Evolutionary conservation across 2,329 filamentous ascomycete species (phyloP), one percentile per base, ranked within the genome.

Genomic region (Endocalyx cinctus): DNA sequence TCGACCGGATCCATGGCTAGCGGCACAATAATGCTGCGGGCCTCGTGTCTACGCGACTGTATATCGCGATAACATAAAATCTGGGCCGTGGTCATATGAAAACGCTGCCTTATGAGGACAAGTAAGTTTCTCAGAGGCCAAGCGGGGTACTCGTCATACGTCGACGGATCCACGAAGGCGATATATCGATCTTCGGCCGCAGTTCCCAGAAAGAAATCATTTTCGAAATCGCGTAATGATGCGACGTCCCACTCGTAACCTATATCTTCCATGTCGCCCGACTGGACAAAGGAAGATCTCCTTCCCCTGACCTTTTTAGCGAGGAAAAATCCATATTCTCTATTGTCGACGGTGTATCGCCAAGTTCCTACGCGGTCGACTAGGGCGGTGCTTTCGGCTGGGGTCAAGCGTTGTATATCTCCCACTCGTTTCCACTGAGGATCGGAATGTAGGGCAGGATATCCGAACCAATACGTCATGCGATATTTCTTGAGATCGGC

Each of bases 381-480:
- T 19, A 98, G 71, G 6, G 78, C 73, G 3, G 80, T 82, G 37
- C 83, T 90, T 59, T 97, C 90, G 41, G 74, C 67, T 3, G 73
- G 55, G 3, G 70, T 76, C 29, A 97, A 63, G 29, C 59, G 70
- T 33, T 67, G 62, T 29, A 76, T 65, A 7, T 67, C 67, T 3
- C 68, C 72, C 2, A 70, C 60, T 32, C 81, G 68, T 48, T 77
- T 82, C 92, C 92, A 98, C 17, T 74, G 69, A 2, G 87, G 87
- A 34, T 90, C 82, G 4, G 90, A 94, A 57, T 94, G 89, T 27
- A 98, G 72, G 12, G 90, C 88, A 1, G 92, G 92, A 53, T 94
- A 98, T 5, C 84, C 90, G 60, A 97, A 97, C 80, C 94, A 94
- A 63, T 97, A 97, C n/a, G 84, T 87, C 57, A 97, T 96, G 43